Base-by-base conservation (phyloP, 148 eudicot species). In the Vaccinium corymbosum region DNA sequence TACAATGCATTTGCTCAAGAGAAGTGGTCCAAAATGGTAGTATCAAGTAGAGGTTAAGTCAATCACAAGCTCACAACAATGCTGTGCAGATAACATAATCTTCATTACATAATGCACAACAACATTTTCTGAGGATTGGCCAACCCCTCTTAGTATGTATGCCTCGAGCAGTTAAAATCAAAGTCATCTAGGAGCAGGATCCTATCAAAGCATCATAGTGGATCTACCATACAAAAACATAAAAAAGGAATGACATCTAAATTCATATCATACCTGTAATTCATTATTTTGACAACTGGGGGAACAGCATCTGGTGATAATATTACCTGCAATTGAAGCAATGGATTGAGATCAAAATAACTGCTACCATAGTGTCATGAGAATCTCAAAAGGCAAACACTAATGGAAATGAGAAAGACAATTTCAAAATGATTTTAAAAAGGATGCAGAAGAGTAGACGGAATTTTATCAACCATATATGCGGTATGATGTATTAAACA, bases 271-370 rank as follows among this genome's bases (percentile, higher is more conserved):
- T 91, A 96, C 98, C 92, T 93, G 87, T 90, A 96, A 86, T 94
- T 92, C 98, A 96, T 93, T 86, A 95, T 90, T 89, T 87, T 92
- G 83, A 94, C 93, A 79, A 96, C 98, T 14, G 98, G 98, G 56
- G 98, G 98, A 83, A 93, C 98, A 81, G 98, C 97, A 81, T 96
- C 98, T 13, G 95, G 95, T 76, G 97, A 93, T 83, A 96, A 83
- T 81, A 96, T 92, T 84, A 94, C 97, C 98, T 96, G 82, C 85
- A 86, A 81, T 70, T 76, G 25, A 15, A 62, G 19, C 62, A 70
- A 32, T 22, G 77, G 66, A 22, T 50, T 50, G 17, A 78, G 15
- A 79, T 79, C 70, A 71, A 85, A 32, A 59, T 71, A 84, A 20
- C 13, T 19, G 46, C 80, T 64, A 85, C 75, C 81, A 73, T 72